Evolutionary conservation across 768 basidiomycete species (phyloP), one percentile per base, ranked within the genome.

Genomic region (Agrocybe praecox): DNA sequence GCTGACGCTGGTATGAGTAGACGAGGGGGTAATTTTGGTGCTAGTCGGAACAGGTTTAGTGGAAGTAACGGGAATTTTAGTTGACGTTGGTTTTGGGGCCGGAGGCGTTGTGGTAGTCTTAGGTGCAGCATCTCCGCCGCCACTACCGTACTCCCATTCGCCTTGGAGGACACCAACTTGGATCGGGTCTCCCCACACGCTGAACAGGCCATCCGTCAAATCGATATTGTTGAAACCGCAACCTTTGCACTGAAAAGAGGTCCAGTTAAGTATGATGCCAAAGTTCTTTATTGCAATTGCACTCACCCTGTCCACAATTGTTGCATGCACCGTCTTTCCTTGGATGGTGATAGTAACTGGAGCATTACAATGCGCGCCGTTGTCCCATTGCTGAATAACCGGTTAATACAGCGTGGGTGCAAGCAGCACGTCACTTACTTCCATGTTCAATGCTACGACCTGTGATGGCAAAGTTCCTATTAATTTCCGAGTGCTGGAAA

Each of bases 201-300:
- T 4, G 62, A 83, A 84, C n/a, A 86, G 75, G 15, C 72, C 74
- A 1, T 66, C 60, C 7, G 77, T 78, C 18, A 83, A 61, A 64
- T 85, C 84, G 18, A 86, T 73, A 43, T 73, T 77, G 34, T 73
- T 74, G 2, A 34, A 47, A 0, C 64, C 52, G 67, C 82, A 82
- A 5, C 66, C 67, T 21, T 58, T 57, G 62, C 81, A 82, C 80
- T 80, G 26, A 40, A 14, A 40, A n/a, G 6, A 40, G 26, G 9
- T n/a, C 15, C 33, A 15, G 40, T 45, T 45, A 46, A 62, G 32
- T 45, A 29, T 22, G 18, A 45, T 10, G 18, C 19, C 21, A 55
- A 33, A 19, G 24, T 12, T 40, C 10, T 44, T 53, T 9, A 2
- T n/a, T 17, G n/a, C 10, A 62, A 40, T 15, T 40, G 36, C 36